Base-by-base conservation (phyloP, 1,284 basidiomycete species). In the Austropuccinia psidii region DNA sequence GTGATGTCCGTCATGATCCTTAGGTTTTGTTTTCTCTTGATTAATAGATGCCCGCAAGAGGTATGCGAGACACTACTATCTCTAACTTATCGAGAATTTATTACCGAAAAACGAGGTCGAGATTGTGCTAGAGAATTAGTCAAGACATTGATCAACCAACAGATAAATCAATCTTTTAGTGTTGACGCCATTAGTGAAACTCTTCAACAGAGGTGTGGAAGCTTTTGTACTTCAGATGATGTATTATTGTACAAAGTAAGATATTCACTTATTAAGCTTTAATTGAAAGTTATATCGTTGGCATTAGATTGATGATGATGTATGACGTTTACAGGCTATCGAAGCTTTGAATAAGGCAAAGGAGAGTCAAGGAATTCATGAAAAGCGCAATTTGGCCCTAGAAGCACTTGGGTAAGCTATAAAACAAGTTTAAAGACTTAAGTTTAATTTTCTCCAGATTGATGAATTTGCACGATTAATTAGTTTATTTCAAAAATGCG, bases 141-240 rank as follows among this genome's bases (percentile, higher is more conserved):
- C 13, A 95, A 93, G 76, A 89, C 94, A 41, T 86, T 99, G 76
- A 98, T 99, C 78, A 93, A 98, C 82, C 91, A 94, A 78, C 95
- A 98, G 80, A 98, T 98, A 77, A 91, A 91, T 17, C 90, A 95
- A 79, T 93, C 97, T 80, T 90, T 93, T 62, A 93, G 91, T 78
- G 93, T 97, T 76, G 96, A 99, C 81, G 91, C 91, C 2, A 90
- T 99, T 78, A 95, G 92, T 78, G 91, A 97, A 78, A 88, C 93
- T 67, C 83, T 98, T 39, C 95, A 98, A 80, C 88, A 90, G 79
- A 86, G 93, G 79, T 99, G 96, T 79, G 94, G 93, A 0, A 91
- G 91, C 21, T 98, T 98, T 85, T 98, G 94, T 82, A 94, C 92
- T 78, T 90, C 95, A 0, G 96, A 97, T 79, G 96, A 99, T 82